These are phyloP conservation scores for Marasmius tenuissimus DNA, from an alignment of 1,284 basidiomycete genomes.

Conservation along the genomic window DNA sequence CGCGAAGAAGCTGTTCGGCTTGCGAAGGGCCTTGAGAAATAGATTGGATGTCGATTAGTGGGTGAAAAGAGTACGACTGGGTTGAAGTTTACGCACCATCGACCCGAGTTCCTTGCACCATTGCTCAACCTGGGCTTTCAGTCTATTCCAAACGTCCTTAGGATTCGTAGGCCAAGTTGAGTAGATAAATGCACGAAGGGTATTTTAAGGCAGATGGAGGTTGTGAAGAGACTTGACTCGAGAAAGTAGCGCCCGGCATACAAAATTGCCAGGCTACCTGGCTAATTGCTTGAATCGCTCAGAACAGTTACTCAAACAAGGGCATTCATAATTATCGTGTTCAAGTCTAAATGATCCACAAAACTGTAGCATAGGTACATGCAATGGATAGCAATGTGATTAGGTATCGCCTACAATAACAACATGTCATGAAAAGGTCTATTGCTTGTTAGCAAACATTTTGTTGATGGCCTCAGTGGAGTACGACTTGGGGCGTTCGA, in stretches of 20 bases:
- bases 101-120: neutral
- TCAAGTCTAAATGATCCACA: neutral
- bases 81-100: neutral
- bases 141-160: no score
- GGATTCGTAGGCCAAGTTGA: no score
- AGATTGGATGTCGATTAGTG: neutral
- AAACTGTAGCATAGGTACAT: neutral
- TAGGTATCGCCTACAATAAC: neutral
- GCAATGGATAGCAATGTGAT: neutral
- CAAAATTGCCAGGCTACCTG: no score
- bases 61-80: neutral
- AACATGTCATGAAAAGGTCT: neutral
- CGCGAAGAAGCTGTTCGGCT: constrained; percentile 87
- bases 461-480: constrained; percentile 75
- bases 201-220: no score
- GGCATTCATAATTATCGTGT: neutral
- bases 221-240: no score
- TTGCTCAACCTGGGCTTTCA: neutral
- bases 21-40: constrained; percentile 71
- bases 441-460: constrained; percentile 63
- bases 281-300: no score
- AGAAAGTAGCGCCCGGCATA: no score
- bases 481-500: constrained; percentile 88
- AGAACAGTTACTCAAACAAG: neutral
- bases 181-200: no score